Base-by-base conservation (phyloP, 345 rosid species). In the Crucihimalaya himalaica region DNA sequence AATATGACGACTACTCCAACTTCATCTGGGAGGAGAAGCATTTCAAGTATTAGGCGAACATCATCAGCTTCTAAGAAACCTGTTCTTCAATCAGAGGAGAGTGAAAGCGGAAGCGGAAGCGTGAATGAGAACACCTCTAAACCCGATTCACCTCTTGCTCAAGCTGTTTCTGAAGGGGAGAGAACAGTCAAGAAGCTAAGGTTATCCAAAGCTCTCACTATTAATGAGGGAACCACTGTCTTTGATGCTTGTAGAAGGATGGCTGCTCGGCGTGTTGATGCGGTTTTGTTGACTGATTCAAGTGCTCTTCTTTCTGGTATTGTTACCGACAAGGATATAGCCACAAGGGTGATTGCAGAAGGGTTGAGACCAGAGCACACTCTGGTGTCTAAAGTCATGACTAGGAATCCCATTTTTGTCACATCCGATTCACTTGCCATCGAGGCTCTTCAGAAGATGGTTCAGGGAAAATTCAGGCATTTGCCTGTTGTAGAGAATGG, bases 401-500 rank as follows among this genome's bases (percentile, higher is more conserved):
- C 98, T 0, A 82, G 94, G 66, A 92, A 87, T 73, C 99, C 99
- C 5, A 82, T 87, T 67, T 95, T 92, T 74, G 98, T 95, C 45
- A 81, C 88, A 2, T 83, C 98, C 0, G 98, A 90, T 68, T 77
- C 99, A 1, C 83, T 90, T 43, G 99, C 99, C 67, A 90, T 92
- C 42, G 98, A 92, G 57, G 99, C 99, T 56, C 97, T 95, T 53
- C 96, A 90, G 78, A 92, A 90, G 82, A 95, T 95, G 99, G 90
- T 92, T 29, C 99, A 90, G 50, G 97, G 99, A 15, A 95, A 89
- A 65, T 95, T 95, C 63, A 84, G 97, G 79, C 98, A 95, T 43
- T 96, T 95, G 52, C 98, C 98, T 10, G 99, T 95, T 51, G 99
- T 95, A 12, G 97, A 95, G 74, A 92, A 87, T 67, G 99, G 98